Percentiles rank a stretch among this genome's conserved stretches.
Evolutionary conservation across 371 early-diverging fungal species (phyloP).

Genomic region (Syncephalis plumigaleata): DNA sequence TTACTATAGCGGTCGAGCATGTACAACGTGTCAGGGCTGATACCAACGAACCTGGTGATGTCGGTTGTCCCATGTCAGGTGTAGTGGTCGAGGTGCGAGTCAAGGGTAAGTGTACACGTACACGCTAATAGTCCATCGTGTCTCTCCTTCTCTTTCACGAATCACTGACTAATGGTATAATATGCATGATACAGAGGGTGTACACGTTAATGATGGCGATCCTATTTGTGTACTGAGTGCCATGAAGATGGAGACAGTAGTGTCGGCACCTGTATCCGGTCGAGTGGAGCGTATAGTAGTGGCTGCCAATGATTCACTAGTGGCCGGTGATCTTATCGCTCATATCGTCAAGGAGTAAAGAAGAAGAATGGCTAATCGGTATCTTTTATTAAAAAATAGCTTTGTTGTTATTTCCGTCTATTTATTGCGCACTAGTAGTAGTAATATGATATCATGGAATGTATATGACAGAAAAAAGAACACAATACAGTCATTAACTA

Average conservation of each 20-base stretch:
- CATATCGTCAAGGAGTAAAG: conserved; percentile 28
- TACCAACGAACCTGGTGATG: conserved; percentile 51
- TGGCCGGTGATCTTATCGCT: conserved; percentile 63
- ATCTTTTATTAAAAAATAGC: no score
- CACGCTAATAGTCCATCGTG: no score
- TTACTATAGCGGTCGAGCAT: conserved; percentile 28
- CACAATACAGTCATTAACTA: no score
- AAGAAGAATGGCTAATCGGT: no score
- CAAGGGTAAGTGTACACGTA: conserved; percentile 24
- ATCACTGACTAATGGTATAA: no score
- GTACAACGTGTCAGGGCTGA: conserved; percentile 63
- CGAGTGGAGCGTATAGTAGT: conserved; percentile 49
- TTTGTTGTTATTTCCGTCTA: no score
- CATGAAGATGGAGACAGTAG: conserved; percentile 96
- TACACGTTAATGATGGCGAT: conserved; percentile 71
- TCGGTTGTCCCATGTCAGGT: conserved; percentile 94
- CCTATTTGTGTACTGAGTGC: conserved; percentile 79
- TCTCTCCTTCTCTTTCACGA: no score
- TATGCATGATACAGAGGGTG: conserved; percentile 22
- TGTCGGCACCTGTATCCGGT: conserved; percentile 68
- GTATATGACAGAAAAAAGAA: no score
- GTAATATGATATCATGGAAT: no score
- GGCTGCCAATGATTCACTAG: conserved; percentile 55
- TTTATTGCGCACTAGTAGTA: no score
- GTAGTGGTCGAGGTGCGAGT: conserved; percentile 80